Evolutionary conservation across 441 rosid species (phyloP).

Genomic region (Adansonia rubrostipa): DNA sequence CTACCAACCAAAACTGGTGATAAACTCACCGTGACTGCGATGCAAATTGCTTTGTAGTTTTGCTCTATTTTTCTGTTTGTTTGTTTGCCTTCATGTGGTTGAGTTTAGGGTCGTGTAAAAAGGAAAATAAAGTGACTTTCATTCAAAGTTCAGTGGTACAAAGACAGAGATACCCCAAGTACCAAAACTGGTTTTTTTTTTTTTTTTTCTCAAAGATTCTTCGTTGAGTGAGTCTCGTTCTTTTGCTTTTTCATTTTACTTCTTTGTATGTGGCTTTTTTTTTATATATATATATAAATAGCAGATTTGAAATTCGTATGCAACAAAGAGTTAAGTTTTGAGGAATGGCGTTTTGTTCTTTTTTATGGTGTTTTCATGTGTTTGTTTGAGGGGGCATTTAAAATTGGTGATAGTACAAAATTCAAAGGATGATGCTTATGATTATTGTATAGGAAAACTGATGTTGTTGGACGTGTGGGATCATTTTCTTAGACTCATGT

Average conservation of each 20-base stretch:
- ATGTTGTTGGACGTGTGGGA: slow-evolving; percentile 36
- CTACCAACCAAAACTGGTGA: slow-evolving; percentile 11
- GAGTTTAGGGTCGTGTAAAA: background rate
- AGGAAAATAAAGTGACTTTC: slow-evolving; percentile 36
- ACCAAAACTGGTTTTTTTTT: slow-evolving; percentile 24
- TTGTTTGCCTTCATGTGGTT: background rate
- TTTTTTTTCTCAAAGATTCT: slow-evolving; percentile 32
- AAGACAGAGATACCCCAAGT: slow-evolving; percentile 16
- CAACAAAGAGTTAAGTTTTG: slow-evolving; percentile 21
- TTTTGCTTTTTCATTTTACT: slow-evolving; percentile 11
- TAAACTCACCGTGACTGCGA: slow-evolving; percentile 22
- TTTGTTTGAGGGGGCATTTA: slow-evolving; percentile 27
- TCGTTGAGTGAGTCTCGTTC: slow-evolving; percentile 41
- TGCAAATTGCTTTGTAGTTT: slow-evolving; percentile 19
- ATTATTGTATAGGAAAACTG: slow-evolving; percentile 32
- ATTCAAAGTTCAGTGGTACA: slow-evolving; percentile 24
- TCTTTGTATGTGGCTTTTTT: background rate
- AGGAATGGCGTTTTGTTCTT: slow-evolving; percentile 33
- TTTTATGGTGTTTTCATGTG: slow-evolving; percentile 21
- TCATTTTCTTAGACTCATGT: slow-evolving; percentile 34
- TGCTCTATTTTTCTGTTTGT: slow-evolving; percentile 2
- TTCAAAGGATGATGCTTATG: slow-evolving; percentile 30
- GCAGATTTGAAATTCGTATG: slow-evolving; percentile 18
- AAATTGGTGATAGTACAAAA: slow-evolving; percentile 32
- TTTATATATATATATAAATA: background rate